Base-by-base conservation (phyloP, 345 rosid species). In the Boechera retrofracta region DNA sequence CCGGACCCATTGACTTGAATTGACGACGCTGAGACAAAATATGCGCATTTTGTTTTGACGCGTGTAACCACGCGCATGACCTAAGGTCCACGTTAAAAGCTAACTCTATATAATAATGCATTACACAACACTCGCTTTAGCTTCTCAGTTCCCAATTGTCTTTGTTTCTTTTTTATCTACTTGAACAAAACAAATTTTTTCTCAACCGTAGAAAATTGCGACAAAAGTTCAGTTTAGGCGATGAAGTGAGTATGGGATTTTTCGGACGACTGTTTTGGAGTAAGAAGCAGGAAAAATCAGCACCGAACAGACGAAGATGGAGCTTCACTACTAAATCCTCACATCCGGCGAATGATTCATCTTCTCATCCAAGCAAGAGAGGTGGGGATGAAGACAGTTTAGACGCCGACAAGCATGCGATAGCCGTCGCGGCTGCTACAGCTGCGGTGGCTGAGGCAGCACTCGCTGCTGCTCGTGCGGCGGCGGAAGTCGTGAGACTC, bases 371-470 rank as follows among this genome's bases (percentile, higher is more conserved):
- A 55, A 63, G 75, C 73, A 69, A 39, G 56, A 49, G 55, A 39
- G 60, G 66, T 42, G 63, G 48, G 5, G 67, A 52, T 1, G 75
- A 62, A 67, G 74, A 80, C 28, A 71, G 59, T 38, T 87, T 83
- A 65, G 92, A 93, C 71, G 83, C 91, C 29, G 84, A 83, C 78
- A 85, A 87, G 79, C 97, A 89, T 55, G 98, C 99, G 16, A 84
- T 89, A 71, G 97, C 94, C 3, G 97, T 95, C 5, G 99, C 98
- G 4, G 86, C 94, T 1, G 99, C 99, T 52, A 91, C 94, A 2
- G 93, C 97, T 2, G 97, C 91, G 0, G 98, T 87, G 3, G 97
- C 97, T 9, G 93, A 93, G 75, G 97, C 97, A 0, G 98, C 99
- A 0, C 86, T 93, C 4, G 91, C 93, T 0, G 96, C 98, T 2